Evolutionary conservation across 805 yeast species (phyloP), one percentile per base, ranked within the genome.

Genomic region (Metschnikowia vanudenii): DNA sequence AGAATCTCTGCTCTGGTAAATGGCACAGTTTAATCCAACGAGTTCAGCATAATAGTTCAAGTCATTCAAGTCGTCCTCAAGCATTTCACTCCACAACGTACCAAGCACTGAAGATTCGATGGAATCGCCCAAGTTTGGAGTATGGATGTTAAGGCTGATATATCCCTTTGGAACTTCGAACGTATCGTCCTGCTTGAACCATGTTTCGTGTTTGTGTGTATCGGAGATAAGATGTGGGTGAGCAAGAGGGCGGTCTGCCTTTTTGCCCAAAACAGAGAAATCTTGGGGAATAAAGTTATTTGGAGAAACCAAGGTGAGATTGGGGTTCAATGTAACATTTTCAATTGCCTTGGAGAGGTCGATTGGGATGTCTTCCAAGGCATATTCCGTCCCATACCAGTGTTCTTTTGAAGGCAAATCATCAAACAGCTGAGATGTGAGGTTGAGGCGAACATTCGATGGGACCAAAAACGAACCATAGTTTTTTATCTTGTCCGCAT

Each of bases 321-420:
- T 62, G 0, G 56, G 39, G 50, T 46, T 43, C 50, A 45, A 37
- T 62, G 59, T 44, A 66, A 63, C 46, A 51, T 52, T 37, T 61
- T 50, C 39, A 26, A 81, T 59, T 33, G 53, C 58, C 9, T 60
- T 40, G 6, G 70, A 13, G 3, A 84, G 62, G 0, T 66, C 68
- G 0, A 52, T 37, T 2, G 80, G 69, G 18, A 88, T 58, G 13
- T 71, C 67, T 10, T 67, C 71, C 36, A 76, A 62, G 2, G 77
- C 66, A 61, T 89, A 88, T 55, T 86, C 85, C 0, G 97, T 89
- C 3, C 96, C 96, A 61, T 94, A 92, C 96, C 97, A 92, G 58
- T 80, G 74, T 62, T 92, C 99, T 17, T 60, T 71, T 13, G 66
- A 52, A 45, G 74, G 69, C 39, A 78, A 66, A 1, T 56, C 67